phyloP scores from a whole-genome alignment of 331 rosid species.

The Acacia pycnantha region DNA sequence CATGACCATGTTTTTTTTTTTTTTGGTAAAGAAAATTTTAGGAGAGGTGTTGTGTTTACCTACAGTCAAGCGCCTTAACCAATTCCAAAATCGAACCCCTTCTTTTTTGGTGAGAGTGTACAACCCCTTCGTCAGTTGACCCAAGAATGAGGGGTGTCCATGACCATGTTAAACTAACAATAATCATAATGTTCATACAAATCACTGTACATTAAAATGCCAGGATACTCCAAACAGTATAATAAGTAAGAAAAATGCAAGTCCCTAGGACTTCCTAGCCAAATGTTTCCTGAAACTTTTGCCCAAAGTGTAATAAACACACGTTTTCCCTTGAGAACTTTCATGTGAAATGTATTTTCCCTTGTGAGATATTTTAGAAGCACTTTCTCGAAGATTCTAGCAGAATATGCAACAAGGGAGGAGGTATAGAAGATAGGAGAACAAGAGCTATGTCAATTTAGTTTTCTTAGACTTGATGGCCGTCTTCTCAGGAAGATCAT shows the following conservation, averaged over 20 bases:
- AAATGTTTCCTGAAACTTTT: not conserved
- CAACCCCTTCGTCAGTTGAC: too few species aligned
- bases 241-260: not conserved
- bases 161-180: not conserved
- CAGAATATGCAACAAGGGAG: not conserved
- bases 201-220: not conserved
- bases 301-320: not conserved
- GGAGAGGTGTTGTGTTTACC: too few species aligned
- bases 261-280: not conserved
- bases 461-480: slow-evolving; percentile 65
- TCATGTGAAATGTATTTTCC: not conserved
- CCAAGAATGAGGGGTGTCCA: too few species aligned
- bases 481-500: slow-evolving; percentile 47
- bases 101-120: too few species aligned
- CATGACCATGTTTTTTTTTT: too few species aligned
- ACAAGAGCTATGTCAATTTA: slow-evolving; percentile 45
- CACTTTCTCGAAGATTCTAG: not conserved
- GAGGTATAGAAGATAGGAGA: too few species aligned
- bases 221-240: not conserved
- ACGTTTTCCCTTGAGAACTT: not conserved
- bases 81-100: too few species aligned
- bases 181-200: not conserved
- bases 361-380: not conserved
- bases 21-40: too few species aligned
- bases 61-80: too few species aligned